A percentile compares a stretch with the other conserved stretches of the same genome.
Evolutionary conservation across 768 basidiomycete species (phyloP).

Genomic region (Tulasnella sp.): DNA sequence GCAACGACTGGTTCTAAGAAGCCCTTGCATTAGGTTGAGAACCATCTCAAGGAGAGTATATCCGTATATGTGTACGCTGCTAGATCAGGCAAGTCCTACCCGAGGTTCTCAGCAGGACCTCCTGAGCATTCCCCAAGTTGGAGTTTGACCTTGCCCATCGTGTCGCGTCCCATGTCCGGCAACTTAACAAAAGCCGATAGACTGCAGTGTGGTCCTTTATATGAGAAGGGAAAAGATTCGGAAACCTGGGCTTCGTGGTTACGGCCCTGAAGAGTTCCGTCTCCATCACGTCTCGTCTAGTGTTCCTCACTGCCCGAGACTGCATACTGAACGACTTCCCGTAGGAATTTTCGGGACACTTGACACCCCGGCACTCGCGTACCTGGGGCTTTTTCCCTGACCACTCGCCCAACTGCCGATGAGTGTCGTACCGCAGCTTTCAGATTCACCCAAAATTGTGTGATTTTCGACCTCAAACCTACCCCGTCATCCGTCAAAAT

Average conservation of each 20-base stretch:
- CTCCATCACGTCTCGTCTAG: slow-evolving; percentile 21
- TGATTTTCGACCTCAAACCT: too few relatives aligned
- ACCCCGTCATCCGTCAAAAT: too few relatives aligned
- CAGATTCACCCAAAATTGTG: too few relatives aligned
- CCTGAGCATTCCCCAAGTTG: too few relatives aligned
- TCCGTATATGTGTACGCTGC: neutral
- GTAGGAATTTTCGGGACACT: neutral
- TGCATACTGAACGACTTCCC: neutral
- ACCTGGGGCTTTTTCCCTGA: too few relatives aligned
- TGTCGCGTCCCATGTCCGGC: neutral
- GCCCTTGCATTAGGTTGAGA: slow-evolving; percentile 24
- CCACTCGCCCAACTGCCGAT: too few relatives aligned
- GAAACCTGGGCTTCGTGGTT: slow-evolving; percentile 31
- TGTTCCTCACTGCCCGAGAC: neutral
- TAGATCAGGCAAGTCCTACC: neutral
- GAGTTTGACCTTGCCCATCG: too few relatives aligned
- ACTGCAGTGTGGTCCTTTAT: too few relatives aligned
- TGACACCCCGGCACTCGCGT: too few relatives aligned
- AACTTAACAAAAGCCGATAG: neutral
- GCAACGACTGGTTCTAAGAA: neutral
- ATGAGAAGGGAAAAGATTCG: slow-evolving; percentile 20
- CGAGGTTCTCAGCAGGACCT: too few relatives aligned
- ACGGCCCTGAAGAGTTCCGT: slow-evolving; percentile 23
- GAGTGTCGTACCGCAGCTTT: too few relatives aligned
- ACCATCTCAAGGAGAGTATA: neutral